A percentile compares a stretch with the other conserved stretches of the same genome.
Conservation (phyloP, 176 grass and related monocot species). For the Typha latifolia region DNA sequence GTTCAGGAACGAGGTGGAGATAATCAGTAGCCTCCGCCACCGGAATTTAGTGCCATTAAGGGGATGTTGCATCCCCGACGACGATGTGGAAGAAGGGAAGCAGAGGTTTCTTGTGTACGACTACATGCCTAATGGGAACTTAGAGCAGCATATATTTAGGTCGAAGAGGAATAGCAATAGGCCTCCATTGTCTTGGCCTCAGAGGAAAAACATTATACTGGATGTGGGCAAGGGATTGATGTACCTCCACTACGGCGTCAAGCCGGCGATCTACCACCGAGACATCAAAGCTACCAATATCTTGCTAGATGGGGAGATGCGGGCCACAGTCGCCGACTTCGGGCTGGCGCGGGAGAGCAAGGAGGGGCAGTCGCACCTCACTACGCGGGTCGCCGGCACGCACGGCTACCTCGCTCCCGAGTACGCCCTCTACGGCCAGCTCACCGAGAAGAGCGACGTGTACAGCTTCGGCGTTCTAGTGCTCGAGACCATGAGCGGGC, state of each 20-base stretch:
- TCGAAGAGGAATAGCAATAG: constrained; percentile 1
- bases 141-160: constrained; percentile 67
- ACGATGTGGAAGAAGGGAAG: constrained; percentile 46
- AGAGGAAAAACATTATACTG: constrained; percentile 48
- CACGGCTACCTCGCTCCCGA: constrained; percentile 96
- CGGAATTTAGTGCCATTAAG: constrained; percentile 76
- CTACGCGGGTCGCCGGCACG: constrained; percentile 84
- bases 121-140: constrained; percentile 79
- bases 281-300: constrained; percentile 97
- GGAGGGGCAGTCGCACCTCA: constrained; percentile 88
- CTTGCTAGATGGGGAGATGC: constrained; percentile 62
- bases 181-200: constrained; percentile 37
- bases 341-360: constrained; percentile 65
- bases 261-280: constrained; percentile 82
- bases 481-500: constrained; percentile 68
- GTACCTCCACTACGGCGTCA: constrained; percentile 88
- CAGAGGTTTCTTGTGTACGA: constrained; percentile 82
- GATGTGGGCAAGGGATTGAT: constrained; percentile 75
- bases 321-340: constrained; percentile 76
- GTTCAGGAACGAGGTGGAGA: constrained; percentile 89
- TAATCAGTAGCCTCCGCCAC: constrained; percentile 84
- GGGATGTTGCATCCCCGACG: constrained; percentile 66
- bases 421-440: constrained; percentile 92
- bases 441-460: constrained; percentile 91
- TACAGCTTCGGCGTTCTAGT: constrained; percentile 92